Conservation (phyloP, 176 grass and related monocot genomes). For the Cenchrus americanus region DNA sequence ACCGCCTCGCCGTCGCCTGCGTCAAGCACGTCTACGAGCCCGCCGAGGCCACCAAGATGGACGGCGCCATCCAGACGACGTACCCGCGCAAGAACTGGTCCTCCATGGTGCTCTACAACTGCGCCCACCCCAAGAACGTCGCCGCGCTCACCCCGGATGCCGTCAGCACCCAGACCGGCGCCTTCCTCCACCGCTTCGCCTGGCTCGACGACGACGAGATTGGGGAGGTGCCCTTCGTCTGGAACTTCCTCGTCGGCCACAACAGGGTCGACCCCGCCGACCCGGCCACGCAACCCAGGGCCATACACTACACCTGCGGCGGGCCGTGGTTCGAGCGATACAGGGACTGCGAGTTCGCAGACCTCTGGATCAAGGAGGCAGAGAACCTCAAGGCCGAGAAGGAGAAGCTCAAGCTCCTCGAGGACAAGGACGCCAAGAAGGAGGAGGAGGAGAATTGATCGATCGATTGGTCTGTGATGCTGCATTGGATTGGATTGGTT, state of each 20-base stretch:
- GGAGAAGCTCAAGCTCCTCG: slow-evolving; percentile 29
- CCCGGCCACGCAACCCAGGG: slow-evolving; percentile 49
- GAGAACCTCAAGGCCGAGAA: slow-evolving; percentile 63
- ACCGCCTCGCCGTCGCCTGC: slow-evolving; percentile 53
- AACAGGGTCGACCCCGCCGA: slow-evolving; percentile 70
- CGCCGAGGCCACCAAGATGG: slow-evolving; percentile 87
- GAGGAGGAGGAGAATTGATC: slow-evolving; percentile 16
- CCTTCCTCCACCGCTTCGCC: slow-evolving; percentile 77
- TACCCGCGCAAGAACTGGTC: slow-evolving; percentile 99
- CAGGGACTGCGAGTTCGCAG: slow-evolving; percentile 80
- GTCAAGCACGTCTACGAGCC: slow-evolving; percentile 88
- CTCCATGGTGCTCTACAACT: slow-evolving; percentile 92
- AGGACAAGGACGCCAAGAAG: background rate
- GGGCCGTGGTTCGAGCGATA: slow-evolving; percentile 86
- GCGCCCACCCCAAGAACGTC: slow-evolving; percentile 81
- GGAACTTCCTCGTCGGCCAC: slow-evolving; percentile 96
- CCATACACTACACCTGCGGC: slow-evolving; percentile 83
- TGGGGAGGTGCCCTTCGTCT: slow-evolving; percentile 74
- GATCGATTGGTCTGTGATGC: background rate
- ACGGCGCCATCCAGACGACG: slow-evolving; percentile 75
- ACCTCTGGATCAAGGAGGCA: slow-evolving; percentile 69
- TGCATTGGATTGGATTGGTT: slow-evolving; percentile 48
- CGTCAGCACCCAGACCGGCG: slow-evolving; percentile 69
- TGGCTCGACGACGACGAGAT: slow-evolving; percentile 92
- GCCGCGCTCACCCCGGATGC: slow-evolving; percentile 73